Evolutionary conservation across 441 rosid genomes (phyloP), one percentile per base, ranked within the genome.

Genomic region (Eutrema salsugineum): DNA sequence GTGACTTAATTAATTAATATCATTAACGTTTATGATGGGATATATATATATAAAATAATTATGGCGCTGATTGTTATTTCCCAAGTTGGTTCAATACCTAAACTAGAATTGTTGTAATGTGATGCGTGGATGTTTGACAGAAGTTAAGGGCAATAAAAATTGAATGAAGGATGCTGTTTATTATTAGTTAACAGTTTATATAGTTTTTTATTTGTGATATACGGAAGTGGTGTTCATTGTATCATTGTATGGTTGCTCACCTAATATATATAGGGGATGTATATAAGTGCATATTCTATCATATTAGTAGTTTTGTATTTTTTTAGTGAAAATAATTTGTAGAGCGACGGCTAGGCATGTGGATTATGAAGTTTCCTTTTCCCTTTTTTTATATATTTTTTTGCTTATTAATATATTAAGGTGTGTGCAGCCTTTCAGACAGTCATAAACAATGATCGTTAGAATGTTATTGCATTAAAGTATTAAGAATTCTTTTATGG

Each of bases 301-400:
- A 43, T 62, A 38, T 28, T 28, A 44, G n/a, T 35, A 10, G 6
- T 53, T 53, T 46, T 72, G 22, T 38, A 38, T 17, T 61, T 32
- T 35, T 60, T 27, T 9, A 11, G 36, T 50, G 19, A 43, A 62
- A 32, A 53, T 16, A 27, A 16, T 11, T 1, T 27, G 50, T 65
- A 58, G 72, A 70, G 62, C 54, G 57, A 76, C 67, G 72, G 63
- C 76, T 77, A 77, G 80, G 77, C 80, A 71, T 71, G 72, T 77
- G 77, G 58, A 40, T 58, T 71, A 51, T 30, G 72, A 70, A 70
- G 28, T 77, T 51, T 71, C 40, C 50, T 58, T 75, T 42, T 43
- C 44, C 51, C 7, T 22, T 42, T 44, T 12, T 10, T 10, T 5
- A 6, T 15, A 24, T 2, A n/a, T 30, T 12, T 19, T 42, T 47